Evolutionary conservation across 164 flowering plant genomes (phyloP).

Genomic region (Stephania yunnanensis): DNA sequence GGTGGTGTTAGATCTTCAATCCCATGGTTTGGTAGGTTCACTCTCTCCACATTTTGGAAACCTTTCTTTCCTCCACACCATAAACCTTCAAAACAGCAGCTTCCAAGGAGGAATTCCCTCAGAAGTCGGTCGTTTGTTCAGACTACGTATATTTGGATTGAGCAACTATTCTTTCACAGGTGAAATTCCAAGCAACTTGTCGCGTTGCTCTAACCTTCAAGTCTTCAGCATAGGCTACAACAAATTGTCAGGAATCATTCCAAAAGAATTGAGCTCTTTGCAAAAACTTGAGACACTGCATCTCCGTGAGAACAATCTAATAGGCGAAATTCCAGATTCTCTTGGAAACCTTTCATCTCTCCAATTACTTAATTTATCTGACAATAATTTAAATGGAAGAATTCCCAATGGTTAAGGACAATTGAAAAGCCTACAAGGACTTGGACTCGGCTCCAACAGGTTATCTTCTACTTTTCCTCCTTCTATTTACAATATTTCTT

Average conservation of each 20-base stretch:
- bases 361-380: neutral
- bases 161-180: conserved; percentile 7
- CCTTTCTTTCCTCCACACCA: conserved; percentile 8
- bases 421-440: neutral
- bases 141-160: neutral
- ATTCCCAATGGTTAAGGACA: conserved; percentile 2
- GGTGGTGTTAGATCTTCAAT: too few relatives aligned
- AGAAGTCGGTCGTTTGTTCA: conserved; percentile 13
- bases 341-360: conserved; percentile 9
- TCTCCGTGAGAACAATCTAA: neutral
- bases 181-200: conserved; percentile 8
- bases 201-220: conserved; percentile 4
- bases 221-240: neutral
- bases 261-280: conserved; percentile 7
- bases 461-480: neutral
- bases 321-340: neutral
- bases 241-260: conserved; percentile 7
- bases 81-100: conserved; percentile 6
- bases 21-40: too few relatives aligned
- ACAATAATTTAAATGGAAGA: neutral
- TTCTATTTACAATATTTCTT: too few relatives aligned
- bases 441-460: neutral
- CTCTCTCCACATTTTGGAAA: conserved; percentile 13
- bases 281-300: neutral
- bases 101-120: conserved; percentile 7